These are phyloP conservation scores for Neurospora sp. DNA, from an alignment of 495 filamentous ascomycete genomes.

Conservation along the genomic window DNA sequence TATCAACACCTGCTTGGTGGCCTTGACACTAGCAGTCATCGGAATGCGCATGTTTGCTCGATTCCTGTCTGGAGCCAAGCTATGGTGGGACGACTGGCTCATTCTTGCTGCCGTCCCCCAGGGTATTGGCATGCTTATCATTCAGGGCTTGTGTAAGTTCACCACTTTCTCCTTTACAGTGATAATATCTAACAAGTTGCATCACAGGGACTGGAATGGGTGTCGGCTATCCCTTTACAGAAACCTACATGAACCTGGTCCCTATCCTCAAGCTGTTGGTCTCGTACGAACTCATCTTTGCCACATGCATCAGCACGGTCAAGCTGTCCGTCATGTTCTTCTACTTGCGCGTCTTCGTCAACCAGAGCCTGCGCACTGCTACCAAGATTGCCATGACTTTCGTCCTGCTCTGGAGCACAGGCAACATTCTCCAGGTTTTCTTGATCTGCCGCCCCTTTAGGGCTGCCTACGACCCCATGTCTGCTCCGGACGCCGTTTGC, in stretches of 20 bases:
- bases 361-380: slow-evolving; percentile 6
- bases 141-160: slow-evolving; percentile 18
- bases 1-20: slow-evolving; percentile 12
- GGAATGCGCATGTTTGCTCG: slow-evolving; percentile 10
- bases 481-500: slow-evolving; percentile 3
- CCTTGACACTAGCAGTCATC: slow-evolving; percentile 7
- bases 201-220: slow-evolving; percentile 11
- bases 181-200: background rate
- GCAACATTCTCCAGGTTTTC: slow-evolving; percentile 16
- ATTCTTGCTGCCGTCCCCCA: slow-evolving; percentile 16
- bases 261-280: slow-evolving; percentile 15
- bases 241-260: slow-evolving; percentile 6
- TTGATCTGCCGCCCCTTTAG: slow-evolving; percentile 16
- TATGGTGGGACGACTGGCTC: slow-evolving; percentile 28
- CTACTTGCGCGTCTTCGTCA: slow-evolving; percentile 20
- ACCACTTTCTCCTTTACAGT: background rate
- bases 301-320: slow-evolving; percentile 9
- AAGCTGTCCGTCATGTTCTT: slow-evolving; percentile 18
- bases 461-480: slow-evolving; percentile 5
- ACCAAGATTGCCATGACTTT: slow-evolving; percentile 8
- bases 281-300: slow-evolving; percentile 13
- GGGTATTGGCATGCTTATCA: slow-evolving; percentile 17
- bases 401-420: slow-evolving; percentile 9
- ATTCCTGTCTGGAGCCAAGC: slow-evolving; percentile 8
- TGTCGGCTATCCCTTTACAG: slow-evolving; percentile 5